Base-by-base conservation (phyloP, 2,329 filamentous ascomycete genomes). In the Exophiala alcalophila region DNA sequence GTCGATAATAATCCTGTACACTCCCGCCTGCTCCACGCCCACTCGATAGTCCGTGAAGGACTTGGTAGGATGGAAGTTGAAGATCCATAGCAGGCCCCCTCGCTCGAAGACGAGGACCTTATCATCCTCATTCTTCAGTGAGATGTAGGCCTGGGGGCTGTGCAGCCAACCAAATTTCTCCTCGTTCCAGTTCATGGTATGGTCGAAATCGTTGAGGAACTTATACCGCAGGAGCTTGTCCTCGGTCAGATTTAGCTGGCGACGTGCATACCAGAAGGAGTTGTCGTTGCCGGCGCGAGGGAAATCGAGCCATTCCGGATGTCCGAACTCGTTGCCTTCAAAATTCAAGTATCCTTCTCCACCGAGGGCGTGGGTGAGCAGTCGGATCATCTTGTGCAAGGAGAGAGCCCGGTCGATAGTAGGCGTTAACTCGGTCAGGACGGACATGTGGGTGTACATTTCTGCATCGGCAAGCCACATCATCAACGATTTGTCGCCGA, bases 231-330 rank as follows among this genome's bases (percentile, higher is more conserved):
- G 78, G 9, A 95, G 72, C 0, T 72, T 55, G 62, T 98, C 92
- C 39, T 96, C 88, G 0, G 88, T 83, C 11, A 98, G 78, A 66
- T 98, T 97, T 55, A 96, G 81, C 64, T 96, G 91, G 46, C 92
- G 84, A 15, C 92, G 81, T 2, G 90, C 90, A 61, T 95, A 95
- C 81, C 87, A 91, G 74, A 90, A 96, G 31, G 86, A 92, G 68
- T 95, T 94, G 60, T 82, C 71, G 68, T 96, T 96, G 46, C 92
- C 92, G 59, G 83, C 88, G 37, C 92, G 86, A 3, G 92, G 92
- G 67, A 98, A 98, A 65, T 98, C 92, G 26, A 98, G 84, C 92
- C 92, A 98, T 67, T 98, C 92, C 0, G 92, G 92, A 62, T 98
- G 92, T 1, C 92, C 92, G 60, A 98, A 98, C 66, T 98, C 92